Evolutionary conservation across 2,329 filamentous ascomycete species (phyloP), one percentile per base, ranked within the genome.

Genomic region (Metarhizium guizhouense): DNA sequence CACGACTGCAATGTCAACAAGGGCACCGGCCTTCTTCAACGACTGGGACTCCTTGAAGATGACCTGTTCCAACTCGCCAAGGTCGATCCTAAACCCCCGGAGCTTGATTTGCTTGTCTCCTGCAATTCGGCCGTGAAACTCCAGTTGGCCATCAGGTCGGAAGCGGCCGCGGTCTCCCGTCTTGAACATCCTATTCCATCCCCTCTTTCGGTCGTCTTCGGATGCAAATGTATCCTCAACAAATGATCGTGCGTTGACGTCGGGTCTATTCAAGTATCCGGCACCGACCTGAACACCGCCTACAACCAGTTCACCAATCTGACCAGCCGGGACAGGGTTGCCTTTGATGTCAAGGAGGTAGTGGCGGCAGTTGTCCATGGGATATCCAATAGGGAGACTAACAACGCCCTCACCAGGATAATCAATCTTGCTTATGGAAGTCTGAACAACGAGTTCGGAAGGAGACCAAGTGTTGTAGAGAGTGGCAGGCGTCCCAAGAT

Each of bases 231-330:
- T 59, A 18, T 60, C 59, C 38, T 52, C 47, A 38, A 63, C 52
- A 50, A 63, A 59, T 30, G 55, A 90, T 14, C 74, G 69, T 0
- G 72, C 68, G 1, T 84, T 87, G 51, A 86, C 70, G 65, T 64
- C 58, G 0, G 65, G 63, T 6, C 57, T 55, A 43, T 67, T 62
- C 14, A 77, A 59, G 58, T 78, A 78, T 3, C 75, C 74, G 1
- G 55, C 56, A 4, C 67, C 62, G 13, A 78, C 69, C 50, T 76
- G 73, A 1, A 71, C 64, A 4, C 76, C 76, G 2, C 74, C 70
- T 4, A 75, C 62, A 42, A 67, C 70, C 4, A 78, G 65, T 59
- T 78, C 70, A 4, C 75, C 75, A 30, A 72, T 63, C 1, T 71
- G 65, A 1, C 72, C 73, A 0, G 59, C 59, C 4, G 73, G 71